Conservation (phyloP, 2,329 filamentous ascomycete genomes). For the Claviceps sp. region DNA sequence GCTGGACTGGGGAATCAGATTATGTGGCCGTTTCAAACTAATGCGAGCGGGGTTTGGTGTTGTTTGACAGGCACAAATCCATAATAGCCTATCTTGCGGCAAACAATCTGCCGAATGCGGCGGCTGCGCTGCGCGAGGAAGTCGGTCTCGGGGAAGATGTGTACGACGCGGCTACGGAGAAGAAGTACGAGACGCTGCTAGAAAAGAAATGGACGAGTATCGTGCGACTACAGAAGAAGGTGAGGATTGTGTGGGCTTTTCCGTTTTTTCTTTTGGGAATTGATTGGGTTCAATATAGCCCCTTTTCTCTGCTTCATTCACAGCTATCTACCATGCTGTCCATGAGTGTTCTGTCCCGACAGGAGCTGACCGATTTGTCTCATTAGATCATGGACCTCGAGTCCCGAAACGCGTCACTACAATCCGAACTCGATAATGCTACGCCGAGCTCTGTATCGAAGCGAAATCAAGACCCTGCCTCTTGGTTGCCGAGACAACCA, state of each 20-base stretch:
- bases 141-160: slow-evolving; percentile 53
- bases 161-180: slow-evolving; percentile 69
- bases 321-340: background rate
- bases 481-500: slow-evolving; percentile 77
- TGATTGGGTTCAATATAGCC: background rate
- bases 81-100: slow-evolving; percentile 79
- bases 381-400: slow-evolving; percentile 84
- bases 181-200: slow-evolving; percentile 86
- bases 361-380: background rate
- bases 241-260: slow-evolving; percentile 20
- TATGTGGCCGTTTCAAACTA: background rate
- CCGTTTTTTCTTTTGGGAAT: background rate
- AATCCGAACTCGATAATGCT: slow-evolving; percentile 72
- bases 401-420: slow-evolving; percentile 55
- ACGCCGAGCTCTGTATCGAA: slow-evolving; percentile 58
- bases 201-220: slow-evolving; percentile 99
- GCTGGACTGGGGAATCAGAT: background rate
- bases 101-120: slow-evolving; percentile 56
- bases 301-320: too few species aligned
- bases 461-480: slow-evolving; percentile 69
- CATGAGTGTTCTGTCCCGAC: background rate
- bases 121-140: slow-evolving; percentile 62
- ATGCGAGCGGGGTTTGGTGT: background rate
- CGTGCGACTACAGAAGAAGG: slow-evolving; percentile 91
- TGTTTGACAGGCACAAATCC: slow-evolving; percentile 61